Evolutionary conservation across 805 yeast genomes (phyloP).

Genomic region (Saccharomycopsis sp.): DNA sequence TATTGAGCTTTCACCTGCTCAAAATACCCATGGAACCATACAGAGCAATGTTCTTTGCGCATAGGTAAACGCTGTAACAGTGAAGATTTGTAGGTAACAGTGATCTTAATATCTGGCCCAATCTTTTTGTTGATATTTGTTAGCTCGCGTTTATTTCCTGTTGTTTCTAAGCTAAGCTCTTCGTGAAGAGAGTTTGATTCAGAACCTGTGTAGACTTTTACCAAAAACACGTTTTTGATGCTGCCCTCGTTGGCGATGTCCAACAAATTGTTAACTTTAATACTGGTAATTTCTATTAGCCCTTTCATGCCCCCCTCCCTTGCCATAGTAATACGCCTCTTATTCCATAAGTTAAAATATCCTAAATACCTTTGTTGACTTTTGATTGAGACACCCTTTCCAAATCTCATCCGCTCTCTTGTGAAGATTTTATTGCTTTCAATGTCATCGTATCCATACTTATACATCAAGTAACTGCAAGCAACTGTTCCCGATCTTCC

Average conservation of each 20-base stretch:
- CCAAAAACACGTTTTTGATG: constrained; percentile 19
- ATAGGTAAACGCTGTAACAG: not conserved
- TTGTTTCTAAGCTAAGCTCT: not conserved
- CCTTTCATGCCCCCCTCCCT: not conserved
- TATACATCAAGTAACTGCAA: constrained; percentile 62
- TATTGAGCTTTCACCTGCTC: constrained; percentile 11
- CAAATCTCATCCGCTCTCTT: constrained; percentile 51
- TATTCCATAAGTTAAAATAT: constrained; percentile 40
- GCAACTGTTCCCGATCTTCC: constrained; percentile 82
- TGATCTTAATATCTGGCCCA: not conserved
- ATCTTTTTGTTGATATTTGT: constrained; percentile 12
- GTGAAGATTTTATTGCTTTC: constrained; percentile 52
- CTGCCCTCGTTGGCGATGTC: constrained; percentile 18
- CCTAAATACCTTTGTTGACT: constrained; percentile 63
- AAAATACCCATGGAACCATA: constrained; percentile 2
- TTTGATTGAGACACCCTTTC: constrained; percentile 61
- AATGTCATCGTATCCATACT: constrained; percentile 31
- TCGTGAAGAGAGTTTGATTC: not conserved
- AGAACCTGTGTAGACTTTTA: constrained; percentile 6
- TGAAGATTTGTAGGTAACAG: constrained; percentile 1
- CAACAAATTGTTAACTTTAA: constrained; percentile 18
- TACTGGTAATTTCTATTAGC: constrained; percentile 17
- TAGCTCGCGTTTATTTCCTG: constrained; percentile 4
- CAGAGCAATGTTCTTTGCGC: not conserved
- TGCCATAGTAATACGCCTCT: constrained; percentile 17